Conservation (phyloP, 306 rosid species). For the Casuarina equisetifolia region DNA sequence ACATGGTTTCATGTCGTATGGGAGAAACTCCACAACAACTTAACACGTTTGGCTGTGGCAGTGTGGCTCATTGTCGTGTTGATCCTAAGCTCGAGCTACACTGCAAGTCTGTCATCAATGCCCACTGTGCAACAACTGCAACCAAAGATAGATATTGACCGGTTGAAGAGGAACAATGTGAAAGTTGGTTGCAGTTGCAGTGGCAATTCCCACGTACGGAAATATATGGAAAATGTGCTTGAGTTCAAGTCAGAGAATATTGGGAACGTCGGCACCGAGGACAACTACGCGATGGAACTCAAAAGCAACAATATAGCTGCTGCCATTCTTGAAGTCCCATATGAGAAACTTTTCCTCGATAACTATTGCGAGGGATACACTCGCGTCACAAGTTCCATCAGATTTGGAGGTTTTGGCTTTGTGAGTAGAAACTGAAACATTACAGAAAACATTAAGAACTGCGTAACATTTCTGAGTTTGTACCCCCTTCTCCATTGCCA, state of each 20-base stretch:
- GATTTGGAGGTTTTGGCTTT: conserved; percentile 71
- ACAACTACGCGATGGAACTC: conserved; percentile 25
- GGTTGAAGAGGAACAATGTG: conserved; percentile 35
- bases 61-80: conserved; percentile 58
- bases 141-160: conserved; percentile 33
- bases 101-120: conserved; percentile 63
- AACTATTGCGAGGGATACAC: conserved; percentile 48
- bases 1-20: conserved; percentile 29
- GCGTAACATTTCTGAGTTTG: too few relatives aligned
- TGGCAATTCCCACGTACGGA: conserved; percentile 28
- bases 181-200: conserved; percentile 25
- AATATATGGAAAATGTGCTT: conserved; percentile 33
- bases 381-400: conserved; percentile 33
- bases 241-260: conserved; percentile 3
- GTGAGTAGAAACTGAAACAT: conserved; percentile 41
- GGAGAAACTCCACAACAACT: conserved; percentile 46
- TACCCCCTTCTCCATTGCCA: too few relatives aligned
- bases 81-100: conserved; percentile 63
- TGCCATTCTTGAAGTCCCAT: conserved; percentile 72
- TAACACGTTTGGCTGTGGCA: conserved; percentile 42
- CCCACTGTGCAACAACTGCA: conserved; percentile 46
- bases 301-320: conserved; percentile 42
- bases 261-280: conserved; percentile 18
- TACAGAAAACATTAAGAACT: not conserved
- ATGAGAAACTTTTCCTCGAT: conserved; percentile 49